Evolutionary conservation across 805 yeast genomes (phyloP), one percentile per base, ranked within the genome.

Genomic region (Saccharomycopsis microspora): DNA sequence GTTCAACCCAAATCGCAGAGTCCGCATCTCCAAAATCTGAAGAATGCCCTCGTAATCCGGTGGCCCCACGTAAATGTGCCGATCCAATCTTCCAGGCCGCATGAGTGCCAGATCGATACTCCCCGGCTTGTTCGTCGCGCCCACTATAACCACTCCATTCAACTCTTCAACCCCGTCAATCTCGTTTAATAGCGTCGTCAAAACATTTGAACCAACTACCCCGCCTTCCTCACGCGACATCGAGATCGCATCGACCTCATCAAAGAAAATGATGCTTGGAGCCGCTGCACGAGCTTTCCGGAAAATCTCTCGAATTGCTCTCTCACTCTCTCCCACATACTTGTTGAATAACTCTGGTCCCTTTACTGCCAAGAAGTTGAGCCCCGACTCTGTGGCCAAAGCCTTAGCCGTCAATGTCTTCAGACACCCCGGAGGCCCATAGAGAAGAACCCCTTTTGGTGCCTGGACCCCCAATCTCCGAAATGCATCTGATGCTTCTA

Each of bases 381-480:
- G 74, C 0, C 97, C 97, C 1, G 96, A 83, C 64, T 90, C 98
- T 0, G 96, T 85, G 0, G 97, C 97, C 32, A 90, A 66, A 0
- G 97, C 97, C 59, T 90, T 90, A 1, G 97, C 97, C 0, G 95
- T 86, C 52, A 90, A 65, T 0, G 98, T 90, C 58, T 90, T 90
- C 7, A 97, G 89, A 67, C 97, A 90, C 10, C 98, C 98, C 0
- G 98, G 97, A 1, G 99, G 99, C 0, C 99, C 99, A 63, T 93
- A 93, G 27, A 93, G 68, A 42, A 93, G 64, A 1, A 93, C 83
- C 36, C 99, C 99, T 55, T 86, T 84, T 3, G 99, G 99, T 0
- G 97, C 88, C 40, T 76, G 69, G 3, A 93, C 81, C 0, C 97
- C 97, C 9, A 93, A 69, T 39, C 74, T 68, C 19, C 69, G 69